Evolutionary conservation across 2,329 filamentous ascomycete genomes (phyloP).

Genomic region (Dothistroma pini): DNA sequence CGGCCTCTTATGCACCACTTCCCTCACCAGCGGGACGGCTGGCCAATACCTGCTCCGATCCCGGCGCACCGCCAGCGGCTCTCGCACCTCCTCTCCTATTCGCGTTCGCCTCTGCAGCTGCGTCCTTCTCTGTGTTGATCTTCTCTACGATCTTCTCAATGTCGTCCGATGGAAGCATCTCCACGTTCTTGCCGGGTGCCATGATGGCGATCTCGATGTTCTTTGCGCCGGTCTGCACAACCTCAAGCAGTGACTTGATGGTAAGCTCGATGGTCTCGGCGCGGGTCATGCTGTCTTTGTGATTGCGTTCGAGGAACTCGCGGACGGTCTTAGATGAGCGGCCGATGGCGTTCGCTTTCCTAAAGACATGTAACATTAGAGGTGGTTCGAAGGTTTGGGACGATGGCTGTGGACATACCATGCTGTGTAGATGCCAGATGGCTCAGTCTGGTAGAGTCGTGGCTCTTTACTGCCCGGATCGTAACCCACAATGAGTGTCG

Average conservation of each 20-base stretch:
- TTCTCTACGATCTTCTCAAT: constrained; percentile 98
- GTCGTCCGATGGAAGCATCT: constrained; percentile 92
- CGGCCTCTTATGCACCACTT: constrained; percentile 16
- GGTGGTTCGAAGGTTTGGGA: constrained; percentile 12
- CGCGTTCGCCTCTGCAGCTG: constrained; percentile 77
- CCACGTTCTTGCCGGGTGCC: constrained; percentile 84
- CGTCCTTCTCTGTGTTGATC: constrained; percentile 99
- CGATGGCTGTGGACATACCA: constrained; percentile 62
- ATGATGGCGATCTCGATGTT: constrained; percentile 99
- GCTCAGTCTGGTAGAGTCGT: constrained; percentile 94
- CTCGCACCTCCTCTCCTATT: constrained; percentile 68
- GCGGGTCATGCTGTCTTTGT: constrained; percentile 96
- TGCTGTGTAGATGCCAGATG: constrained; percentile 98
- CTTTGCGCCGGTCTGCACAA: constrained; percentile 98
- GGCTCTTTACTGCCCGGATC: constrained; percentile 88
- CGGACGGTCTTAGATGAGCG: constrained; percentile 98
- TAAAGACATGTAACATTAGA: constrained; percentile 39
- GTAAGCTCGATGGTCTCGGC: constrained; percentile 95
- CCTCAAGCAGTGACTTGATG: constrained; percentile 96
- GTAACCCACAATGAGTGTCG: constrained; percentile 97
- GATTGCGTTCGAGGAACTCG: constrained; percentile 97
- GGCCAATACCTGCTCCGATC: constrained; percentile 35
- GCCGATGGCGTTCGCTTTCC: constrained; percentile 99
- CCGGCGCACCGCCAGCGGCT: constrained; percentile 33
- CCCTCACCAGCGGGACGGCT: constrained; percentile 36